These are phyloP conservation scores for Desmodesmus armatus DNA, from an alignment of 139 green algal species.

Conservation along the genomic window DNA sequence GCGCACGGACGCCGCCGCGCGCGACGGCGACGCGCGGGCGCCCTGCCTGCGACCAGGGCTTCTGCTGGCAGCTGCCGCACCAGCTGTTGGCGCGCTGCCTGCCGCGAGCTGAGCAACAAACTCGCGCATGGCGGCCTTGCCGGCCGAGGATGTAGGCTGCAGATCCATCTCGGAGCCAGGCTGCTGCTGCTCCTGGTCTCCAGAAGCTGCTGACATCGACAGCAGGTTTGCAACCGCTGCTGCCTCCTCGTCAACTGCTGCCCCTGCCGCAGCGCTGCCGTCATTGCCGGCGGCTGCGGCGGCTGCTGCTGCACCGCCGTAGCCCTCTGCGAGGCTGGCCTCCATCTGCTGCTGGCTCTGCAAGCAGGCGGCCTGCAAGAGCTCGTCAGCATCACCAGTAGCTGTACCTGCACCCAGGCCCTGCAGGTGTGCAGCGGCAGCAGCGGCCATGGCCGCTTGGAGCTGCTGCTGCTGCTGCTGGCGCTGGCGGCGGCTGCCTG, in stretches of 20 bases:
- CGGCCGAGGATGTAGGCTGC: slow-evolving; percentile 60
- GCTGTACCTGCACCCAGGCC: too few relatives aligned
- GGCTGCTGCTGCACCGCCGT: not conserved
- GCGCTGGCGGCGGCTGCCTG: not conserved
- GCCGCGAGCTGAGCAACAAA: not conserved
- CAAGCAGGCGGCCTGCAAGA: too few relatives aligned
- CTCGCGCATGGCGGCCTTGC: slow-evolving; percentile 17
- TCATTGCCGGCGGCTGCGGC: too few relatives aligned
- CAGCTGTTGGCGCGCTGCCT: not conserved
- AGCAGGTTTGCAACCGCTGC: slow-evolving; percentile 73
- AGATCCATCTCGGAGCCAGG: too few relatives aligned
- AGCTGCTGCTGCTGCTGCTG: slow-evolving; percentile 19
- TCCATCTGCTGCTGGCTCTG: not conserved
- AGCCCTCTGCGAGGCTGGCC: not conserved
- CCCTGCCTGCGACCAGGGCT: not conserved
- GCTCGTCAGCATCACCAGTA: too few relatives aligned
- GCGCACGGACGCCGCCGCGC: too few relatives aligned
- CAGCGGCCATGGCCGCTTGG: not conserved
- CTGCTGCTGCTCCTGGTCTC: not conserved
- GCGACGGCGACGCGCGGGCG: too few relatives aligned
- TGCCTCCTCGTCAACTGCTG: slow-evolving; percentile 50
- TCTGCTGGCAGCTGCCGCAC: slow-evolving; percentile 15
- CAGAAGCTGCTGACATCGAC: slow-evolving; percentile 59
- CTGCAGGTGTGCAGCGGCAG: not conserved
- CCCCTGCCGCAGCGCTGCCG: not conserved